Evolutionary conservation across 1,284 basidiomycete species (phyloP).

Genomic region (Trichosporon sp.): DNA sequence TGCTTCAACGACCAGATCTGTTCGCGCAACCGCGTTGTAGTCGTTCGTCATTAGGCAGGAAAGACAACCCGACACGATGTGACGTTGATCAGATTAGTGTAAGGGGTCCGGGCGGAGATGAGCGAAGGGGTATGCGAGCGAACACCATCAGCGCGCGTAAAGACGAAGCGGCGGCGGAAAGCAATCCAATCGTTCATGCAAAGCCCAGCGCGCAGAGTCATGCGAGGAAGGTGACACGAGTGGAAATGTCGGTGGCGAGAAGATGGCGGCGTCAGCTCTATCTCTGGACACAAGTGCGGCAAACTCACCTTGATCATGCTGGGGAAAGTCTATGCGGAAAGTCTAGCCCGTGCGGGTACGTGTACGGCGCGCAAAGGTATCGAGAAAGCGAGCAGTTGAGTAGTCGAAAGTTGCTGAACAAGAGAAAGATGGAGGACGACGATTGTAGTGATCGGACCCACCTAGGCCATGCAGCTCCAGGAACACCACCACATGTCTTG

Average conservation of each 20-base stretch:
- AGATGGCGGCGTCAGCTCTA: conserved; percentile 2
- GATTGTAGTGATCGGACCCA: background rate
- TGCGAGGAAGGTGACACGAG: background rate
- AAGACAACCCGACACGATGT: background rate
- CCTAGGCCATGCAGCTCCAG: background rate
- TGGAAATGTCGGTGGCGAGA: background rate
- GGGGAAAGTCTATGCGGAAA: background rate
- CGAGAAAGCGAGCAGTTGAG: background rate
- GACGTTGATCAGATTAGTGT: background rate
- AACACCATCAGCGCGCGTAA: too few relatives aligned
- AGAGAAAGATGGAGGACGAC: background rate
- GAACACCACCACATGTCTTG: background rate
- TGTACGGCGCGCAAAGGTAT: background rate
- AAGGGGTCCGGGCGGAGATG: background rate
- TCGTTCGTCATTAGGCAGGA: background rate
- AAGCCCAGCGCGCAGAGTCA: background rate
- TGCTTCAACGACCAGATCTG: conserved; percentile 99
- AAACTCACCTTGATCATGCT: conserved; percentile 52
- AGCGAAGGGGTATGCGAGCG: background rate
- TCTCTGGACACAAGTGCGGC: background rate
- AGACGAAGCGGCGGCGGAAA: background rate
- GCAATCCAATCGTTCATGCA: background rate
- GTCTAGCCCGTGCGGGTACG: background rate
- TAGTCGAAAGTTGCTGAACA: background rate
- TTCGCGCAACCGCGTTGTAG: background rate